phyloP scores from a whole-genome alignment of 495 filamentous ascomycete species.

The Aspergillus diversus region DNA sequence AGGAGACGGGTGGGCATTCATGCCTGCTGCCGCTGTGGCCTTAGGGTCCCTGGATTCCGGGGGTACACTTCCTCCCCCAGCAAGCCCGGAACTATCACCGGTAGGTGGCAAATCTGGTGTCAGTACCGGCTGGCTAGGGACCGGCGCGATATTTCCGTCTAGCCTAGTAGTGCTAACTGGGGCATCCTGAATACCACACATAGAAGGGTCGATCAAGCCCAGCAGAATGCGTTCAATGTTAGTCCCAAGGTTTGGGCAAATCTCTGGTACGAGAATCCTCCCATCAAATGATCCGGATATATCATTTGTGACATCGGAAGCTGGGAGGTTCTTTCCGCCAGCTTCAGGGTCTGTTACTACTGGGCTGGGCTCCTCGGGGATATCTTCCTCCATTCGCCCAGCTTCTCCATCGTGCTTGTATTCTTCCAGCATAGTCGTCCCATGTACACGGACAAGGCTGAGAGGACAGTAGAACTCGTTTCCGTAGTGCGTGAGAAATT shows the following conservation, averaged over 20 bases:
- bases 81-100: constrained; percentile 7
- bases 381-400: constrained; percentile 61
- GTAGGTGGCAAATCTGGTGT: constrained; percentile 14
- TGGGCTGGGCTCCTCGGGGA: constrained; percentile 41
- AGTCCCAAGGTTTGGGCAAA: constrained; percentile 23
- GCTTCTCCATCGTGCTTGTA: constrained; percentile 76
- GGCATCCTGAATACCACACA: constrained; percentile 27
- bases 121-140: constrained; percentile 13
- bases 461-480: constrained; percentile 96
- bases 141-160: constrained; percentile 17
- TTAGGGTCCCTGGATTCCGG: constrained; percentile 28
- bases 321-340: constrained; percentile 5
- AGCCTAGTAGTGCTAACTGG: constrained; percentile 5
- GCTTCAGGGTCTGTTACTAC: constrained; percentile 38
- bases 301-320: neutral
- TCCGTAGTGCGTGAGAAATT: constrained; percentile 92
- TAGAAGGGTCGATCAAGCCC: constrained; percentile 14
- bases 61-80: neutral
- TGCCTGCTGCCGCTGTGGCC: constrained; percentile 21
- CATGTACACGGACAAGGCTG: constrained; percentile 88
- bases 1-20: constrained; percentile 16
- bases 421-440: constrained; percentile 94
- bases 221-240: constrained; percentile 27
- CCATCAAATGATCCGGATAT: neutral
- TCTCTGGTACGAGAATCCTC: neutral